Percentiles rank a stretch among this genome's conserved stretches.
These are phyloP conservation scores for Macrolepiota dolichaula DNA, from an alignment of 768 basidiomycete species.

Conservation along the genomic window DNA sequence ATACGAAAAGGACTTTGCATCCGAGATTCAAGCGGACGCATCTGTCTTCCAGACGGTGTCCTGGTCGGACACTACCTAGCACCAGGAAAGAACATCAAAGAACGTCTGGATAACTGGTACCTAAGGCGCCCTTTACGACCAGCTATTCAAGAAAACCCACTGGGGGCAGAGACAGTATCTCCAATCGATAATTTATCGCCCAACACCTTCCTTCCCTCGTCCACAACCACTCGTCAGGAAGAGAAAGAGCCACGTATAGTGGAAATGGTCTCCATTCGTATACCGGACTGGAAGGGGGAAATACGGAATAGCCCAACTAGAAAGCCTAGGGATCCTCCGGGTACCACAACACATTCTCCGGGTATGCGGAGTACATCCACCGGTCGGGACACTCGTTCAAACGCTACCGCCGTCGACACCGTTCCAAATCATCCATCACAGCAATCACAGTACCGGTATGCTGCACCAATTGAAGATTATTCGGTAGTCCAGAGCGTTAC, in stretches of 20 bases:
- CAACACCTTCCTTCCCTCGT: too few relatives aligned
- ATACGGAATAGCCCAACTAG: too few relatives aligned
- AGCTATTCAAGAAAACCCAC: not conserved
- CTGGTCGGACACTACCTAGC: not conserved
- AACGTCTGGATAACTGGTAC: not conserved
- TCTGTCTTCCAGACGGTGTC: not conserved
- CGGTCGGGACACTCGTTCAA: not conserved
- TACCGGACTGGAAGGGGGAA: too few relatives aligned
- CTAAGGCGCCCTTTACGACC: not conserved
- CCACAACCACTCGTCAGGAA: too few relatives aligned
- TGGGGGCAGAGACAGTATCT: too few relatives aligned
- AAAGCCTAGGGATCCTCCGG: too few relatives aligned
- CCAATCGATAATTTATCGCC: too few relatives aligned
- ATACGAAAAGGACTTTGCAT: not conserved
- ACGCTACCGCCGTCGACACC: not conserved
- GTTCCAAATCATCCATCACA: not conserved
- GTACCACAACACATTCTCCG: too few relatives aligned
- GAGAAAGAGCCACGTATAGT: too few relatives aligned
- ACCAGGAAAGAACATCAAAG: not conserved
- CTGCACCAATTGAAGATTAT: slow-evolving; percentile 13
- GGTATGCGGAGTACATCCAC: not conserved
- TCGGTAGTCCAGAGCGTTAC: slow-evolving; percentile 1
- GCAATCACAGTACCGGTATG: slow-evolving; percentile 14
- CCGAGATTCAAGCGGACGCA: not conserved
- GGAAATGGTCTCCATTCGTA: too few relatives aligned